A percentile compares a stretch with the other conserved stretches of the same genome.
Conservation (phyloP, 768 basidiomycete genomes). For the Boletales sp. region DNA sequence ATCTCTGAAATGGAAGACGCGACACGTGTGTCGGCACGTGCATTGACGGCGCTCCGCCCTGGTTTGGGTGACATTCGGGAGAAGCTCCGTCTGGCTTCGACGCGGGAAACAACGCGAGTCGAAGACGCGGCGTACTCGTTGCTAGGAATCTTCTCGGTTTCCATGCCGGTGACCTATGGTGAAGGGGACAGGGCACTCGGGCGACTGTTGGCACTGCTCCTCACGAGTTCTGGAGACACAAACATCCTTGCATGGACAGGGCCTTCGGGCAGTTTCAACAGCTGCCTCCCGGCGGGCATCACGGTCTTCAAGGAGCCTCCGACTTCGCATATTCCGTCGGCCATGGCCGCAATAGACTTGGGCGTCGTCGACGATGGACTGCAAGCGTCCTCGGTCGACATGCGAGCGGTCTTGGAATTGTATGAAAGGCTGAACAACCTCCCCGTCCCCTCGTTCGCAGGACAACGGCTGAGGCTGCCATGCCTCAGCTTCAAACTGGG, state of each 20-base stretch:
- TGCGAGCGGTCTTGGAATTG: not conserved
- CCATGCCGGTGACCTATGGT: conserved; percentile 6
- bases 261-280: conserved; percentile 4
- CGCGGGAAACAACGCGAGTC: conserved; percentile 2
- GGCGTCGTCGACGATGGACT: not conserved
- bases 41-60: conserved; percentile 1
- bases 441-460: conserved; percentile 1
- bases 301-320: conserved; percentile 1
- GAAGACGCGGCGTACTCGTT: conserved; percentile 15
- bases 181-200: conserved; percentile 6
- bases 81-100: conserved; percentile 10
- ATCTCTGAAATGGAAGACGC: conserved; percentile 5
- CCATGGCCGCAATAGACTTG: not conserved
- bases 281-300: conserved; percentile 4
- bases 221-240: conserved; percentile 3
- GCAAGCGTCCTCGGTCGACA: not conserved
- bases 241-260: conserved; percentile 11
- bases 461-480: conserved; percentile 6
- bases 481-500: conserved; percentile 9
- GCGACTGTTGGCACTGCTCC: conserved; percentile 2
- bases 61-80: conserved; percentile 5
- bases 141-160: conserved; percentile 4
- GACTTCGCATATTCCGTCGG: not conserved
- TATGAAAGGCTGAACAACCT: conserved; percentile 1
- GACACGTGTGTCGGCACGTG: not conserved